Evolutionary conservation across 768 basidiomycete genomes (phyloP), one percentile per base, ranked within the genome.

Genomic region (Lactifluus pinguis): DNA sequence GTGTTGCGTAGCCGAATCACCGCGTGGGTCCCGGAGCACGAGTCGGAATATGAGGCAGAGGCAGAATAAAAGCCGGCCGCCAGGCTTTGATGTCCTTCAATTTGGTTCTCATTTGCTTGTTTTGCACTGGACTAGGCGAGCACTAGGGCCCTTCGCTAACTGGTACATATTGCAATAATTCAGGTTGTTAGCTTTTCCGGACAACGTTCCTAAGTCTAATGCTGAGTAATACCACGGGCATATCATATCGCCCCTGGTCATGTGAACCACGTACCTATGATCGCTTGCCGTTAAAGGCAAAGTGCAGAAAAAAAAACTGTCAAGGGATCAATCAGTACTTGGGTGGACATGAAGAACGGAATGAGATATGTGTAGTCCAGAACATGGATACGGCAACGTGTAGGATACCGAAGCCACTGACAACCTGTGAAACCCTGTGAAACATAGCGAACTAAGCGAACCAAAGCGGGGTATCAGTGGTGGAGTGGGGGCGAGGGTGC

Each of bases 31-130:
- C 48, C 55, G 11, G 59, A 51, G 49, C 60, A 62, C 4, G 59
- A 68, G n/a, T 65, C 68, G 17, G 70, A 66, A 55, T 69, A 70
- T 59, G 69, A 74, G 49, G 67, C 65, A 11, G 67, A 59, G 51
- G 62, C 62, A 42, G 69, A 65, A 48, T 68, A 39, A 65, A 34
- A 30, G 57, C 30, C 7, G 6, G 17, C 13, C 19, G 19, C 42
- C 44, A 36, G 52, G n/a, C 21, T 17, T 30, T 15, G 44, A 29
- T 11, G 4, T 48, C 59, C 21, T 39, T 13, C 36, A 4, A 29
- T 25, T 55, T 50, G 53, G 49, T 29, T 15, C 44, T 17, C 14
- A 29, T n/a, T 57, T 48, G 19, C 50, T 47, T 47, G 19, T 61
- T 61, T 51, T 57, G 55, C 55, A 47, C 25, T 48, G 49, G 54